Evolutionary conservation across 495 filamentous ascomycete genomes (phyloP), one percentile per base, ranked within the genome.

Genomic region (Trichoderma gamsii): DNA sequence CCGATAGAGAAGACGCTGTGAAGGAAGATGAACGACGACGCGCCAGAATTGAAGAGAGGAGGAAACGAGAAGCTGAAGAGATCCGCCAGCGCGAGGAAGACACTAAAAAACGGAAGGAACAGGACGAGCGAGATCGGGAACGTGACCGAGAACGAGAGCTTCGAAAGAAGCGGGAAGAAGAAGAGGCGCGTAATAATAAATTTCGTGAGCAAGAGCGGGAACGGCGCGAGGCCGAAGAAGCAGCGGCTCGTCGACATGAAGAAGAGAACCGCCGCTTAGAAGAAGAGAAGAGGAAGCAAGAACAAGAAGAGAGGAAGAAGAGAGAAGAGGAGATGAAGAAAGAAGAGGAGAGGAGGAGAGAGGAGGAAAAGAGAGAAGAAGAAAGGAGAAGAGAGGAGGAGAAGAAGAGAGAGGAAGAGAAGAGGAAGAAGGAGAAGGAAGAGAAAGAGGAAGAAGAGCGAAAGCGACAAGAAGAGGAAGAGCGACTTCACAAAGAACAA

Each of bases 1-100:
- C 75, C 61, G 74, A 79, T 69, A 68, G 74, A 63, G 66, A 68
- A 63, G 71, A 72, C 23, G 71, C 72, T 15, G 79, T 80, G 21
- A 78, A 78, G 25, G 74, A 77, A 71, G 80, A 79, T 21, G 79
- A 78, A 56, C 80, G 85, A 66, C 80, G 56, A 69, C 66, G 68
- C 12, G 64, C 56, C 21, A 63, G 65, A 23, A 59, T 65, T 29
- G 67, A 69, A 23, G 68, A 75, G 65, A 70, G 71, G 65, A 68
- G 66, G 56, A 66, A 74, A 66, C 67, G 70, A 59, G 72, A 74
- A 63, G 72, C 72, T 35, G 72, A 74, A 71, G 72, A 71, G 65
- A 72, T 67, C 43, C 72, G 67, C 68, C 73, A 64, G 52, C 70
- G 75, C 66, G 72, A 69, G 6, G 78, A 76, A 35, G 75, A 56